Evolutionary conservation across 2,329 filamentous ascomycete genomes (phyloP), one percentile per base, ranked within the genome.

Genomic region (Pezicula radicicola): DNA sequence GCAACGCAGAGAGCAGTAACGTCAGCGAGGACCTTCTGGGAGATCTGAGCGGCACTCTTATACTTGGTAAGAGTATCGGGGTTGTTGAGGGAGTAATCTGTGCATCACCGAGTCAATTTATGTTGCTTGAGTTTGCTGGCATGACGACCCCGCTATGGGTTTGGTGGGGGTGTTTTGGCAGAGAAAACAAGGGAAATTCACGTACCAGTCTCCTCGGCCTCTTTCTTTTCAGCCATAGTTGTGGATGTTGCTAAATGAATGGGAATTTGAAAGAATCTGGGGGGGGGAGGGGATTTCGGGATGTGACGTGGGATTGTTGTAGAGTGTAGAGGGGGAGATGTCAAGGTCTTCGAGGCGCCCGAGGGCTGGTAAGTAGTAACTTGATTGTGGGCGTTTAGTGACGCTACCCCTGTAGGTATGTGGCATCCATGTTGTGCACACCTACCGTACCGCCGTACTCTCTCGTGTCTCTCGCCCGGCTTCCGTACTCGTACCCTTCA

Each of bases 11-110:
- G 77, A 70, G 81, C 78, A 54, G 81, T 77, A 60, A 99, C 93
- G 63, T 88, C 87, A 65, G 91, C 90, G 63, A 99, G 84, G 63
- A 96, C 93, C 78, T 93, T 96, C 73, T 97, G 90, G 48, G 93
- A 94, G 75, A 99, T 97, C 71, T 89, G 81, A 58, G 89, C 93
- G 52, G 94, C 94, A 61, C 89, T 92, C 86, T 96, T 97, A 83
- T 97, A 97, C 82, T 97, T 99, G 76, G 94, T 97, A 66, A 99
- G 83, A 66, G 91, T 97, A 72, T 95, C 89, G 56, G 89, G 90
- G 79, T 95, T 94, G 73, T 85, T 89, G 72, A 97, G 84, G 63
- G 89, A 83, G 78, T 95, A 92, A 72, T 96, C 90, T 96, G 48
- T 28, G 13, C 46, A 8, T 6, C 6, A 6, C 4, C 45, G 30